Percentiles rank a stretch among this genome's conserved stretches.
Evolutionary conservation across 345 rosid genomes (phyloP).

Genomic region (Salix koriyanagi): DNA sequence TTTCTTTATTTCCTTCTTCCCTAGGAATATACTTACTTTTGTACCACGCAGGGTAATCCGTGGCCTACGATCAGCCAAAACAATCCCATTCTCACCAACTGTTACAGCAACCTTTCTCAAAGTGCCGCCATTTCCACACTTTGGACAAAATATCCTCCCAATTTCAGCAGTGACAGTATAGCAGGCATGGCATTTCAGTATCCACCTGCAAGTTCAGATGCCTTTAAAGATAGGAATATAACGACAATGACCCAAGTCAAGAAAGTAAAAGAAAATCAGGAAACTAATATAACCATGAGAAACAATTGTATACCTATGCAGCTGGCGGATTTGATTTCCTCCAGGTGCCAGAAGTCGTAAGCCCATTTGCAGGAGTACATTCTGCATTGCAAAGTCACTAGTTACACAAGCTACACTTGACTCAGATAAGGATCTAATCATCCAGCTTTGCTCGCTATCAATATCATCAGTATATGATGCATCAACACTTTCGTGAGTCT

Average conservation of each 20-base stretch:
- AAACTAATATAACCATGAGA: neutral
- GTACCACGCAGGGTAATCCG: constrained; percentile 74
- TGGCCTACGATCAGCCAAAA: constrained; percentile 60
- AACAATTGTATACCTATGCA: constrained; percentile 55
- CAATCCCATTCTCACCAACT: constrained; percentile 71
- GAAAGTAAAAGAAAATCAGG: neutral
- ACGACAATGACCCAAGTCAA: neutral
- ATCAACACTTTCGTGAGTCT: constrained; percentile 49
- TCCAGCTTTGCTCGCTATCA: constrained; percentile 85
- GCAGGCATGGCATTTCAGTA: constrained; percentile 95
- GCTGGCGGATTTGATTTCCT: constrained; percentile 84
- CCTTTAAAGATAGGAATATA: constrained; percentile 9
- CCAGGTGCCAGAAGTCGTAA: constrained; percentile 84
- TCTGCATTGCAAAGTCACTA: constrained; percentile 93
- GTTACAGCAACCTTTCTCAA: constrained; percentile 78
- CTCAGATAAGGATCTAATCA: constrained; percentile 77
- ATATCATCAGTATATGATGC: constrained; percentile 57
- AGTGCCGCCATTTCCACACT: constrained; percentile 96
- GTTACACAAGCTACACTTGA: constrained; percentile 95
- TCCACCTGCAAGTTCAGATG: constrained; percentile 59
- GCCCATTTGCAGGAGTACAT: constrained; percentile 94
- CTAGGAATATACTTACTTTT: constrained; percentile 43
- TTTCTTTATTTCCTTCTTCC: neutral
- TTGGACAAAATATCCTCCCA: constrained; percentile 82
- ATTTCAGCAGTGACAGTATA: constrained; percentile 77